Evolutionary conservation across 2,329 filamentous ascomycete genomes (phyloP).

Genomic region (Didymosphaeria variabile): DNA sequence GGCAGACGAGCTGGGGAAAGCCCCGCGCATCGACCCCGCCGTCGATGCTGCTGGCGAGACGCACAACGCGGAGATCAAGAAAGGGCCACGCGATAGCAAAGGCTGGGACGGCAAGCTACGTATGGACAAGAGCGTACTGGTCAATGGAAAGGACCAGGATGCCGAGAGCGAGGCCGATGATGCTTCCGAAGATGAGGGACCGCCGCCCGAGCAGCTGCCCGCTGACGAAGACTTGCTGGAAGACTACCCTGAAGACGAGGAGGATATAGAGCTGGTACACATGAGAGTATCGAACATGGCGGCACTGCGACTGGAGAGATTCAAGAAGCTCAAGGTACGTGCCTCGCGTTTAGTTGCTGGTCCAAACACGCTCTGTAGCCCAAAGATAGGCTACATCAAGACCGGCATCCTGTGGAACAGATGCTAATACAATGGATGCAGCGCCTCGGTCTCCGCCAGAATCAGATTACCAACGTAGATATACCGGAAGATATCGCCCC

Average conservation of each 20-base stretch:
- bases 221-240: conserved; percentile 64
- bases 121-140: conserved; percentile 70
- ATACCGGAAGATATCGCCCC: conserved; percentile 72
- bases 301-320: conserved; percentile 82
- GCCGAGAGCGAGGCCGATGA: conserved; percentile 80
- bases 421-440: conserved; percentile 38
- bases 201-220: conserved; percentile 46
- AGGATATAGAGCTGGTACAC: conserved; percentile 84
- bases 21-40: conserved; percentile 41
- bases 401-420: not conserved
- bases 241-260: conserved; percentile 63
- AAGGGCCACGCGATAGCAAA: conserved; percentile 51
- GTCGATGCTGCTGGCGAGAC: conserved; percentile 30
- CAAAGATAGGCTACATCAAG: not conserved
- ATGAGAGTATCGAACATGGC: conserved; percentile 81
- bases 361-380: not conserved
- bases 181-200: conserved; percentile 73
- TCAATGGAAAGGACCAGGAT: conserved; percentile 60
- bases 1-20: conserved; percentile 31
- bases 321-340: conserved; percentile 72
- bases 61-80: conserved; percentile 34
- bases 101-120: conserved; percentile 88
- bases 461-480: conserved; percentile 82
- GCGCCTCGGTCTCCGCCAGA: conserved; percentile 90
- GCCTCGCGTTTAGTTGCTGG: not conserved